A percentile compares a stretch with the other conserved stretches of the same genome.
These are phyloP conservation scores for Castanea sativa DNA, from an alignment of 306 rosid genomes.

Conservation along the genomic window DNA sequence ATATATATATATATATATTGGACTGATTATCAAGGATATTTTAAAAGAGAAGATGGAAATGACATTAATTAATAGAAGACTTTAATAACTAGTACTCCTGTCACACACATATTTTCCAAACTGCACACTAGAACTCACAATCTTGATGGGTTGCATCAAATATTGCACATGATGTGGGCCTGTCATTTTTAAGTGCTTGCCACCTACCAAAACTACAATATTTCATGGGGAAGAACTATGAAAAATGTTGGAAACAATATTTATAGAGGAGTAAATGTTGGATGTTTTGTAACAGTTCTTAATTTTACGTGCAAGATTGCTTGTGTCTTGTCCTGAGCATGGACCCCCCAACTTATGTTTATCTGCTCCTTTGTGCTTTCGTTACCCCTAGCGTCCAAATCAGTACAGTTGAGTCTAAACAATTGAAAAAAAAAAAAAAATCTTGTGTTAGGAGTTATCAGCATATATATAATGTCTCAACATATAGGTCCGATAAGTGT, in stretches of 20 bases:
- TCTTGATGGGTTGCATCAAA: neutral
- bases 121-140: no score
- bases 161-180: neutral
- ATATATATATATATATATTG: no score
- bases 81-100: no score
- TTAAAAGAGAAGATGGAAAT: no score
- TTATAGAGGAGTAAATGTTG: neutral
- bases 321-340: neutral
- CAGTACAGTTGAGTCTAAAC: neutral
- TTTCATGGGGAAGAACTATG: neutral
- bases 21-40: no score
- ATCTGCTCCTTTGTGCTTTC: neutral
- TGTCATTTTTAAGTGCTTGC: neutral
- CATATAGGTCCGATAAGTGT: no score
- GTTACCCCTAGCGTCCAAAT: neutral
- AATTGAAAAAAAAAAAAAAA: neutral
- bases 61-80: no score
- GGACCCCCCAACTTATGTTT: neutral
- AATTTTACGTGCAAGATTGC: neutral
- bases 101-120: no score
- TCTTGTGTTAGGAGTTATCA: no score
- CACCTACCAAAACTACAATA: neutral
- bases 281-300: neutral
- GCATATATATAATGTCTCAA: no score
- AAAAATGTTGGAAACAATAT: neutral